Conservation (phyloP, 139 green algal species). For the Auxenochlorella pyrenoidosa region DNA sequence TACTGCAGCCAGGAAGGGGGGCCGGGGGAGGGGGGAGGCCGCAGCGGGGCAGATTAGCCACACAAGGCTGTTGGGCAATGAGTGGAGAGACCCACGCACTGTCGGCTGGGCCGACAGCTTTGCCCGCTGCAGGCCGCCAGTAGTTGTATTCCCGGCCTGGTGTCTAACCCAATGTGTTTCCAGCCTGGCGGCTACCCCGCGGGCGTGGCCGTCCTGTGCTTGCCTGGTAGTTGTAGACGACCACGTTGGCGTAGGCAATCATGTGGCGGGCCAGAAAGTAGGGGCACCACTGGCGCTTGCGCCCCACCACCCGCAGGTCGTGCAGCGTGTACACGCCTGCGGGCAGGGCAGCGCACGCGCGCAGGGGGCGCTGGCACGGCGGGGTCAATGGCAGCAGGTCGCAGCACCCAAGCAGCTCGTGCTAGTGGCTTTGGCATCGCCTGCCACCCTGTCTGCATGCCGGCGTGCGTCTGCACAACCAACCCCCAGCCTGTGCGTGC, state of each 20-base stretch:
- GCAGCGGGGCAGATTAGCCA: background rate
- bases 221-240: slow-evolving; percentile 97
- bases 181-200: too few species aligned
- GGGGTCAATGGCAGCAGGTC: background rate
- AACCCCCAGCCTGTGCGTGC: background rate
- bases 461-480: background rate
- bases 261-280: slow-evolving; percentile 99
- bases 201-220: too few species aligned
- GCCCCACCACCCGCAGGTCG: slow-evolving; percentile 87
- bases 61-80: background rate
- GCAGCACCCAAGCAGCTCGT: background rate
- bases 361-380: background rate
- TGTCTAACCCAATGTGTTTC: too few species aligned
- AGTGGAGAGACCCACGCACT: too few species aligned
- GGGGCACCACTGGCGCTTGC: slow-evolving; percentile 95
- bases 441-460: background rate
- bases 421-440: background rate
- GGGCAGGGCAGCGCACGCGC: background rate
- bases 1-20: slow-evolving; percentile 72
- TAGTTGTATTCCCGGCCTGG: too few species aligned
- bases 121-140: too few species aligned
- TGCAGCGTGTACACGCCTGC: slow-evolving; percentile 89
- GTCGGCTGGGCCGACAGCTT: too few species aligned
- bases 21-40: background rate
- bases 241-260: slow-evolving; percentile 95